Base-by-base conservation (phyloP, 176 grass and related monocot species). In the Oryza punctata region DNA sequence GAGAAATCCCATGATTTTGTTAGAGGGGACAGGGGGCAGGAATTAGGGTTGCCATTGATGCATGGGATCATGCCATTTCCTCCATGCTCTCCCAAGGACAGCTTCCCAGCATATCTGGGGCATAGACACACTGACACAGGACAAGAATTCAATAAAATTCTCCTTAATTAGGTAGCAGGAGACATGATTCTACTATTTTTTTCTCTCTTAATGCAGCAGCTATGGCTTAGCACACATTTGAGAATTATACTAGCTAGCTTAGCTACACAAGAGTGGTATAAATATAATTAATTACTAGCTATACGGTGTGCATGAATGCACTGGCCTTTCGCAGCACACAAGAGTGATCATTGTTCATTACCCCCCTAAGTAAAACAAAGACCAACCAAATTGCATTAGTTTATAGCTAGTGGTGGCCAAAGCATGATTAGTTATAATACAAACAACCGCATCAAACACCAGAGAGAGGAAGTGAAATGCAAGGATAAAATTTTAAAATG, bases 1-100 rank as follows among this genome's bases (percentile, higher is more conserved):
- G 83, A 87, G 88, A 91, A 94, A 84, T 88, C 83, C 90, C 81
- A 97, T 94, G 85, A 94, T 89, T 87, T 92, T 94, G 94, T 85
- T 91, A 73, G 79, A 79, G 85, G 94, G 73, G 90, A 97, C 92
- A 97, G 54, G 73, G 73, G 73, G 89, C 91, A 89, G 80, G 78
- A 90, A 90, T 90, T 88, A 90, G 90, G 92, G 82, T 82, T 72
- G 78, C 43, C 83, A 86, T 78, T 88, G 82, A 87, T 85, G 77
- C 84, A 80, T 90, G 78, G 88, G 89, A 86, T 81, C 61, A 87
- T 89, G 83, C 82, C 78, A 78, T 81, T 52, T 83, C 32, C 13
- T 63, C 63, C 64, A 77, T 88, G 72, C 52, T 76, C 78, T 88
- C 70, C 32, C 74, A 83, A 76, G 85, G 94, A 97, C 92, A 97